These are phyloP conservation scores for Solanum pennellii DNA, from an alignment of 257 asterid genomes.

Conservation along the genomic window DNA sequence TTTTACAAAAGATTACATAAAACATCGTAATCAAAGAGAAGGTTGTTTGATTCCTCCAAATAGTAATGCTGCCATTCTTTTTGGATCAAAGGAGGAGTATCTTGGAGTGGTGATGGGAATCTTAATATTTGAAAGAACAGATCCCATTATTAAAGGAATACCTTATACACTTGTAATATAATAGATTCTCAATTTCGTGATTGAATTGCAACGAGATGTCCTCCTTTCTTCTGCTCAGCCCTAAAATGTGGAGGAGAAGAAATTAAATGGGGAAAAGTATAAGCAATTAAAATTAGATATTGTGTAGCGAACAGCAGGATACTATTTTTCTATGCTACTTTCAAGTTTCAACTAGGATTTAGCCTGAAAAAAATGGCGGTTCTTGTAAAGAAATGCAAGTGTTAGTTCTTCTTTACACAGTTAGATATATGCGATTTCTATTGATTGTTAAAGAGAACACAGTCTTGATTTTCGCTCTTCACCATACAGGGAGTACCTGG, in stretches of 20 bases:
- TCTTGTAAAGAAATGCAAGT: background rate
- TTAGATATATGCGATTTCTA: background rate
- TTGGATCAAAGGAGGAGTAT: background rate
- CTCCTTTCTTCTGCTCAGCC: background rate
- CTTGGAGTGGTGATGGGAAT: background rate
- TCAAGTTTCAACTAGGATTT: background rate
- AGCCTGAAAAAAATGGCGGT: background rate
- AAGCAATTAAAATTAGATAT: background rate
- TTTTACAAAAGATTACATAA: background rate
- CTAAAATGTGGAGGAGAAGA: background rate
- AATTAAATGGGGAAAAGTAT: background rate
- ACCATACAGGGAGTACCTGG: conserved; percentile 75
- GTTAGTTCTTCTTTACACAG: background rate
- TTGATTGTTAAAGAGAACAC: background rate
- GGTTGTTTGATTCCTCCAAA: background rate
- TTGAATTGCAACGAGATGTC: background rate
- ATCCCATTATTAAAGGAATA: background rate
- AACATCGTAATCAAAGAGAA: background rate
- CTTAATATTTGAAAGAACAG: background rate
- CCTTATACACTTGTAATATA: background rate
- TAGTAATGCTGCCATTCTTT: background rate
- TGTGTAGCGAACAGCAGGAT: background rate
- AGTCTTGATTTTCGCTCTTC: background rate
- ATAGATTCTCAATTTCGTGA: background rate
- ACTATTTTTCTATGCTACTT: background rate